Conservation (phyloP, 306 rosid genomes). For the Dalbergia cochinchinensis region DNA sequence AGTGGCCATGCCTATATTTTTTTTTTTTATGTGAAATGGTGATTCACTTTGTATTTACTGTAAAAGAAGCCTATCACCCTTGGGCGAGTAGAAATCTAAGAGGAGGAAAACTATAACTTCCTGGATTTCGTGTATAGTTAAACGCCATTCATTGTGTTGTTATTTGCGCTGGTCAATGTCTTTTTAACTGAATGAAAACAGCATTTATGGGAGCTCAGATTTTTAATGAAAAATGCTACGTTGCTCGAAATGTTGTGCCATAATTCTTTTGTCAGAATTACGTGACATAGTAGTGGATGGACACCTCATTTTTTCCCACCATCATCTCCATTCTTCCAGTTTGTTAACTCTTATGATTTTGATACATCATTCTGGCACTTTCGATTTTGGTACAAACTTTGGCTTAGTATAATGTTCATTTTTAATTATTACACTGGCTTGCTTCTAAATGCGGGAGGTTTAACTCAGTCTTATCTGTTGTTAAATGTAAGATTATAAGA, state of each 20-base stretch:
- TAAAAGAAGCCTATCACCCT: neutral
- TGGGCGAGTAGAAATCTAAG: conserved; percentile 3
- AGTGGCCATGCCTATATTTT: neutral
- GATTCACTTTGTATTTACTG: neutral
- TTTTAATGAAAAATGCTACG: too few species aligned
- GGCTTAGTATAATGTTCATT: neutral
- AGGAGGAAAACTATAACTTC: neutral
- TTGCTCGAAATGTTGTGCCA: too few species aligned
- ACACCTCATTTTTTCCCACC: too few species aligned
- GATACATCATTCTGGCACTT: too few species aligned
- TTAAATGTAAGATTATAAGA: neutral
- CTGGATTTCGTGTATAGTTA: neutral
- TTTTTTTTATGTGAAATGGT: conserved; percentile 7
- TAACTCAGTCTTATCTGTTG: neutral
- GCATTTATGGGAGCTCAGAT: neutral
- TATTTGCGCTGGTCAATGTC: neutral
- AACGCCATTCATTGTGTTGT: neutral
- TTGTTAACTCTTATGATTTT: too few species aligned
- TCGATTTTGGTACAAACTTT: too few species aligned
- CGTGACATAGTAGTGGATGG: too few species aligned
- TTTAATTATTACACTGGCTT: neutral
- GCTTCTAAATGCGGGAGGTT: neutral
- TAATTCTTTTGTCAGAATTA: too few species aligned
- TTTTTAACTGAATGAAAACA: neutral
- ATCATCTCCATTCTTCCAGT: too few species aligned